Evolutionary conservation across 768 basidiomycete genomes (phyloP), one percentile per base, ranked within the genome.

Genomic region (Ramaria sp.): DNA sequence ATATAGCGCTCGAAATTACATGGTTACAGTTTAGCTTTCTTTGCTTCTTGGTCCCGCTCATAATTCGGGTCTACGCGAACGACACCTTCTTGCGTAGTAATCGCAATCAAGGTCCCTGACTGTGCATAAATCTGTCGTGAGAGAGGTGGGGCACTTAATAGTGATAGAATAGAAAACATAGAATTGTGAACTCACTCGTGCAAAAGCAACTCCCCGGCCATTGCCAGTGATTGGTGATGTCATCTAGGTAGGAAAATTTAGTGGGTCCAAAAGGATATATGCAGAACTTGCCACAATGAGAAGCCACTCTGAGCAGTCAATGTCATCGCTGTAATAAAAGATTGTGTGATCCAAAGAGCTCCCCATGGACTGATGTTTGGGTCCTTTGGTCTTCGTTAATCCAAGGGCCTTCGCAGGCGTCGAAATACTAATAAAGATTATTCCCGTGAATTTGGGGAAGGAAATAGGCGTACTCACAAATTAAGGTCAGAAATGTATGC

Each of bases 51-150:
- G 8, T 41, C 12, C 70, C 74, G 57, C 75, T 72, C 25, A 20
- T 9, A 47, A 9, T 20, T 20, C 18, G 43, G 53, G 59, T 77
- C 70, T 28, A 79, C 81, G 39, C 86, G 77, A 39, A 87, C 72
- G 7, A 88, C 83, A 5, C 88, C 88, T 70, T 90, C 88, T 64
- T 91, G 88, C 24, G 83, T 79, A 27, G 78, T 81, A 12, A 86
- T 78, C n/a, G 87, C 88, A 24, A 89, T 73, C 12, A 90, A 69
- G 5, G 63, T 75, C 7, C 88, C 87, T 24, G 67, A 64, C 25
- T 73, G 78, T n/a, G 80, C 80, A 64, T 84, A 90, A 62, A 90
- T 67, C 85, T 89, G 37, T 9, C 56, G 34, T 39, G 28, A 55
- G 45, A 20, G 50, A 43, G 36, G 53, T 45, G 13, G n/a, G n/a